Conservation (phyloP, 768 basidiomycete genomes). For the Strobilomyces confusus region DNA sequence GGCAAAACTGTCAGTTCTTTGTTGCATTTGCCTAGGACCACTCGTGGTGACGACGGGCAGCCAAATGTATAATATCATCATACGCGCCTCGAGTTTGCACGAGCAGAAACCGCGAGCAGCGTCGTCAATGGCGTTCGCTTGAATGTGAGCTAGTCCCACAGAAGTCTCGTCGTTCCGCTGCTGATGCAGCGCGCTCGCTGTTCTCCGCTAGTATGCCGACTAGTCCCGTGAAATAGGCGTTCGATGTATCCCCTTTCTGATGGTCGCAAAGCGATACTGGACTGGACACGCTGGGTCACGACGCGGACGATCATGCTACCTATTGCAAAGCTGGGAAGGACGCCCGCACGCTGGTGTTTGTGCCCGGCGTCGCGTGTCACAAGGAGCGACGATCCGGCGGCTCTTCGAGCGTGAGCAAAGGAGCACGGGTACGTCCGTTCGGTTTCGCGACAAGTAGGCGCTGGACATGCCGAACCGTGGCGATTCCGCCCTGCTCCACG, state of each 20-base stretch:
- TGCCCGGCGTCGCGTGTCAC: background rate
- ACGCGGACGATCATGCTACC: background rate
- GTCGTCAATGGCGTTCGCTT: no score
- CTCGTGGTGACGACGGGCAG: no score
- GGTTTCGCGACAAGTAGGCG: conserved; percentile 5
- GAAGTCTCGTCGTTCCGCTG: background rate
- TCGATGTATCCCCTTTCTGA: background rate
- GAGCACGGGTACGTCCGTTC: background rate
- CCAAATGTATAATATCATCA: no score
- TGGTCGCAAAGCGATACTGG: background rate
- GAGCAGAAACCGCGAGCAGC: no score
- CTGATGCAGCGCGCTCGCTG: background rate
- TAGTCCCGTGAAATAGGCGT: background rate
- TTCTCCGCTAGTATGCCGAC: background rate
- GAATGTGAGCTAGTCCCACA: no score
- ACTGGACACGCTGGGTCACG: background rate
- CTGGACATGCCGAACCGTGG: conserved; percentile 6
- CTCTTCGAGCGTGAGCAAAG: background rate
- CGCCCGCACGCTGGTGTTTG: conserved; percentile 2
- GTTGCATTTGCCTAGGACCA: no score
- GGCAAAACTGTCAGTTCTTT: no score
- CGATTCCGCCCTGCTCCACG: conserved; percentile 4
- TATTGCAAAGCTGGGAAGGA: background rate
- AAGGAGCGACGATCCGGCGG: conserved; percentile 2
- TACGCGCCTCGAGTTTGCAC: no score